Conservation (phyloP, 164 flowering plant genomes). For the Brasenia schreberi region DNA sequence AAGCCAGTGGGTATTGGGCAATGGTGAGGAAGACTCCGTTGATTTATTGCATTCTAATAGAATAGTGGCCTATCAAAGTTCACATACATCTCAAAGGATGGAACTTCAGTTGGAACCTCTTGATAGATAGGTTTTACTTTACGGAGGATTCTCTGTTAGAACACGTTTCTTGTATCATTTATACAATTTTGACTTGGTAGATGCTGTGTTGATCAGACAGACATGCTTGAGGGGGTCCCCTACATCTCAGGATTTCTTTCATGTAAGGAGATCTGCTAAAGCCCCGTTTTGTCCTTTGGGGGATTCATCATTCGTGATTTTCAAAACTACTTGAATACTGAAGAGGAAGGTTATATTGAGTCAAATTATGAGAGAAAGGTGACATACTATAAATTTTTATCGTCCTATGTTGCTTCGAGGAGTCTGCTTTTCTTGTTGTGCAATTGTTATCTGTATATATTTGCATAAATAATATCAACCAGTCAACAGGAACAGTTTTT, state of each 20-base stretch:
- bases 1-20: constrained; percentile 79
- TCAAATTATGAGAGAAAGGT: no score
- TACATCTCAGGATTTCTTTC: neutral
- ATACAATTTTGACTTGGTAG: neutral
- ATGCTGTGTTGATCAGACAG: neutral
- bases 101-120: constrained; percentile 90
- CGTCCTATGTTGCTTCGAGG: no score
- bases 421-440: no score
- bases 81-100: constrained; percentile 40
- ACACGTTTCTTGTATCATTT: neutral
- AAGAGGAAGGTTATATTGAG: no score
- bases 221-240: neutral
- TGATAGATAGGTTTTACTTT: constrained; percentile 25
- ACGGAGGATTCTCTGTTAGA: neutral
- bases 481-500: no score
- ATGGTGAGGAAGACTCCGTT: constrained; percentile 56
- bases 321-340: no score
- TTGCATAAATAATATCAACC: no score
- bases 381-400: no score
- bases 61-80: constrained; percentile 19
- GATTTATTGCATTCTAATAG: constrained; percentile 56
- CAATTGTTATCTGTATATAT: no score
- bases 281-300: neutral
- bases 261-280: neutral
- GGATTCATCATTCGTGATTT: neutral